phyloP scores from a whole-genome alignment of 495 filamentous ascomycete genomes.

The Tuber umbilicatum region DNA sequence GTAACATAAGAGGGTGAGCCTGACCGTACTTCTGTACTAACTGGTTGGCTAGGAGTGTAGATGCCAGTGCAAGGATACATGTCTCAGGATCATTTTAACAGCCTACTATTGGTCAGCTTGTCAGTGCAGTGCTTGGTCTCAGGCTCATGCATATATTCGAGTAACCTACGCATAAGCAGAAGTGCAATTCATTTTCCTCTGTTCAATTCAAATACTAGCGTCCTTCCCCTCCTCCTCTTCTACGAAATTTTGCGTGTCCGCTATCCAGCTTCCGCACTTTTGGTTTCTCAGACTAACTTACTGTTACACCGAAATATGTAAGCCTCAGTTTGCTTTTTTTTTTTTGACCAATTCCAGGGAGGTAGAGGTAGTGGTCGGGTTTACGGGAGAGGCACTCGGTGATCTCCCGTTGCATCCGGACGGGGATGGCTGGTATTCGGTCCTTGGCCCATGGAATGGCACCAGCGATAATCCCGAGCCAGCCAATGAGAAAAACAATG shows the following conservation, averaged over 20 bases:
- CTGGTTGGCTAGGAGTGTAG: not conserved
- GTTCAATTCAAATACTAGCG: not conserved
- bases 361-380: too few relatives aligned
- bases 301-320: not conserved
- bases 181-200: not conserved
- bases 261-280: not conserved
- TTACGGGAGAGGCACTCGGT: too few relatives aligned
- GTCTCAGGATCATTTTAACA: not conserved
- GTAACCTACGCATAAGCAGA: not conserved
- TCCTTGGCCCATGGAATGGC: not conserved
- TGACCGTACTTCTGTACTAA: too few relatives aligned
- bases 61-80: not conserved
- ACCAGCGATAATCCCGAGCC: not conserved
- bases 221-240: not conserved
- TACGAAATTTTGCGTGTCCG: not conserved
- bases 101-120: not conserved
- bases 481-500: not conserved
- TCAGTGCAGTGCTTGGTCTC: not conserved
- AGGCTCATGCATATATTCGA: not conserved
- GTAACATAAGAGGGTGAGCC: too few relatives aligned
- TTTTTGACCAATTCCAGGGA: too few relatives aligned
- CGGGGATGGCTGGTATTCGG: not conserved
- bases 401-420: not conserved
- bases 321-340: not conserved
- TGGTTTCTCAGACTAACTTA: not conserved